Conservation (phyloP, 176 grass and related monocot species). For the Zoysia japonica region DNA sequence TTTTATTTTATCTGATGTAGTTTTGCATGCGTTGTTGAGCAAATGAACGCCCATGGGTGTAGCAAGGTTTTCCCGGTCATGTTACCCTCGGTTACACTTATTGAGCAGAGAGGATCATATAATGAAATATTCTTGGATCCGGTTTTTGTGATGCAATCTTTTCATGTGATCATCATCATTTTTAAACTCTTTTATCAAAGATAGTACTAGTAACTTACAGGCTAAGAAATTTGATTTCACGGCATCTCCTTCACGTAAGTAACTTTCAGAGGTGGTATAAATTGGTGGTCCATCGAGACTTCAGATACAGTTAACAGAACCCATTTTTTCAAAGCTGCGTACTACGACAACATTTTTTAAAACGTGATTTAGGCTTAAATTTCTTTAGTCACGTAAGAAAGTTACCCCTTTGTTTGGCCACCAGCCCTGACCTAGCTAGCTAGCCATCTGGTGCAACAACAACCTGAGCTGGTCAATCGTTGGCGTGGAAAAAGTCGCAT, state of each 20-base stretch:
- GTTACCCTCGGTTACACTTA: neutral
- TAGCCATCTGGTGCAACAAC: slow-evolving; percentile 14
- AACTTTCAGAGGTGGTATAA: neutral
- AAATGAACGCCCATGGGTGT: neutral
- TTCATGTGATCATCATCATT: neutral
- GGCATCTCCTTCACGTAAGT: neutral
- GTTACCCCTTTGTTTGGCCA: slow-evolving; percentile 32
- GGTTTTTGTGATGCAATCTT: neutral
- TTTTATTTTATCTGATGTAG: neutral
- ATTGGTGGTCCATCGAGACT: neutral
- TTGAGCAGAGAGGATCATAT: neutral
- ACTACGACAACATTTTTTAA: neutral
- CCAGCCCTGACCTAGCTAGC: slow-evolving; percentile 41
- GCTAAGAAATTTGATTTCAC: neutral
- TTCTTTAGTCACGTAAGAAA: neutral
- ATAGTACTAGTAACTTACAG: neutral
- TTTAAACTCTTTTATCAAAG: neutral
- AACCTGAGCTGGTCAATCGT: neutral
- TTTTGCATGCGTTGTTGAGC: neutral
- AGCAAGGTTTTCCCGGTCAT: neutral
- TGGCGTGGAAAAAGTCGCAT: slow-evolving; percentile 15
- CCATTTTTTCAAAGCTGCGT: slow-evolving; percentile 21
- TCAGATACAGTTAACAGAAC: neutral
- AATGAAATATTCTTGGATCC: neutral
- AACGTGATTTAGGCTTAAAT: neutral